phyloP scores from a whole-genome alignment of 306 rosid species.

The Quillaja saponaria region DNA sequence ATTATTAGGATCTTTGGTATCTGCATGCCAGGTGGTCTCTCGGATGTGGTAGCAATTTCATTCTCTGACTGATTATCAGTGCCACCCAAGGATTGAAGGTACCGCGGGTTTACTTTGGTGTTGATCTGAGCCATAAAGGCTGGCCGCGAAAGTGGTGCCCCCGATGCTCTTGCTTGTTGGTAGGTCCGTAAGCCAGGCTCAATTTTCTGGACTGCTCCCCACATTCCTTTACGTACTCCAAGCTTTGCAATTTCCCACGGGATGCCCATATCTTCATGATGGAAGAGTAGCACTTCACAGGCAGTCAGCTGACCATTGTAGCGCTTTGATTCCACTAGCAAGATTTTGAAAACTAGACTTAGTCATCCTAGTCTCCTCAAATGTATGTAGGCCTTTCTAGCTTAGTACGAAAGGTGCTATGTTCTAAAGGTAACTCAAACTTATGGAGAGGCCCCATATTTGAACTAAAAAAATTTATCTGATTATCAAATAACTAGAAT shows the following conservation, averaged over 20 bases:
- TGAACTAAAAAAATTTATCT: too few species aligned
- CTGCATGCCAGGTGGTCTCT: conserved; percentile 63
- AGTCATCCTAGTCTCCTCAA: not conserved
- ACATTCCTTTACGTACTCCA: conserved; percentile 91
- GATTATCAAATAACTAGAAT: not conserved
- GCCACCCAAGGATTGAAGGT: conserved; percentile 54
- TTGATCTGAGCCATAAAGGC: conserved; percentile 75
- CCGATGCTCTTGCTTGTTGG: conserved; percentile 66
- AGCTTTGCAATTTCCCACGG: conserved; percentile 98
- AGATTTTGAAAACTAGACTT: not conserved
- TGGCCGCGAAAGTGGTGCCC: conserved; percentile 60
- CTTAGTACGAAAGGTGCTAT: not conserved
- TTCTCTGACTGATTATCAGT: conserved; percentile 32
- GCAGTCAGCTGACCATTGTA: conserved; percentile 63
- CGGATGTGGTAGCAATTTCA: conserved; percentile 28
- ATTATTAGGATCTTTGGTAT: conserved; percentile 61
- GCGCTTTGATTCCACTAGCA: conserved; percentile 71
- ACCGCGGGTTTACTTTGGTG: conserved; percentile 59
- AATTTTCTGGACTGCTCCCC: conserved; percentile 88
- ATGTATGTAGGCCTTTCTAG: not conserved
- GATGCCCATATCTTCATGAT: conserved; percentile 97
- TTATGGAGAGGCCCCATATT: not conserved
- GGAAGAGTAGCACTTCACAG: conserved; percentile 88
- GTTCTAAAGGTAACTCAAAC: too few species aligned
- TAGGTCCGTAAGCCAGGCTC: conserved; percentile 84